Evolutionary conservation across 1,139 yeast species (phyloP), one percentile per base, ranked within the genome.

Genomic region (Hyphopichia burtonii): DNA sequence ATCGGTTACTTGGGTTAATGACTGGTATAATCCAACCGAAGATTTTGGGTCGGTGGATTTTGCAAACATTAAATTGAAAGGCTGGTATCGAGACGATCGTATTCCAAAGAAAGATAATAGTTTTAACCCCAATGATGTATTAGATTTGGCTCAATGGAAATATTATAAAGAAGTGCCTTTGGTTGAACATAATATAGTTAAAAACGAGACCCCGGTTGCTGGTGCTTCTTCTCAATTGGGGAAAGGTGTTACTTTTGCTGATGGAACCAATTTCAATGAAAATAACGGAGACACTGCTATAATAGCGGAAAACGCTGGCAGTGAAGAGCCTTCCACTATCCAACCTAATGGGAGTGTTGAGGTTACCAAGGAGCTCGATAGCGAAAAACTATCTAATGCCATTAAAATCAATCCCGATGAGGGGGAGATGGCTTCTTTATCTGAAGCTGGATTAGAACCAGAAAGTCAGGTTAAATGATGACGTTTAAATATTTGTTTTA

Each of bases 11-110:
- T 73, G 78, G 78, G 57, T 66, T 34, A 65, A 67, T 37, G 74
- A 66, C 43, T 70, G 76, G 76, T 68, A 66, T 52, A 51, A 55
- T 22, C 74, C 75, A 25, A 54, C 52, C 18, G 54, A 52, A 16
- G 57, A 50, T 37, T 31, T 37, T 8, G 18, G 31, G 10, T 33
- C 41, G 5, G 32, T n/a, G 4, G 41, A 38, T 11, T 19, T 34
- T 14, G 50, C 54, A 11, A 52, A 48, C n/a, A 40, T 58, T 16
- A 59, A 58, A 33, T 53, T 73, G 42, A 71, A 66, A 52, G 76
- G 76, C 8, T 73, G 78, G 78, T 60, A 58, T 50, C 67, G 63
- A 49, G 59, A 61, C 3, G 56, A 52, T 44, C 44, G 47, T 22
- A 53, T 49, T 40, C 59, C 55, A 32, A 52, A 55, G 25, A 48